phyloP scores from a whole-genome alignment of 2,329 filamentous ascomycete species.

The Arthroderma sp. region DNA sequence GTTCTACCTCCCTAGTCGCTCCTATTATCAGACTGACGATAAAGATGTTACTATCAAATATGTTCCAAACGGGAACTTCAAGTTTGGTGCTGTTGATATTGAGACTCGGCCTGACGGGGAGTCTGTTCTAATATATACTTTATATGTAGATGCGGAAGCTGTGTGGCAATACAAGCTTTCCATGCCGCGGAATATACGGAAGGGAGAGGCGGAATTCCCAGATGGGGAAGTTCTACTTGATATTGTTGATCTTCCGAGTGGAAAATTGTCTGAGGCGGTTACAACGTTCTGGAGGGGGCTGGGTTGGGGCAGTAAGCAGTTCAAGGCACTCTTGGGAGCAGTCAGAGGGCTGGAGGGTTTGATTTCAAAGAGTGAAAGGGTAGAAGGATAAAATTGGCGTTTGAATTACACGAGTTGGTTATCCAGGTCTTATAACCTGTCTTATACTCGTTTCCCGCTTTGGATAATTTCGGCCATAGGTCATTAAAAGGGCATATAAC shows the following conservation, averaged over 20 bases:
- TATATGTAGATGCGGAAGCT: constrained; percentile 72
- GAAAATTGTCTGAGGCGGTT: not conserved
- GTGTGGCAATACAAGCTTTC: constrained; percentile 50
- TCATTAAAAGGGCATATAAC: not conserved
- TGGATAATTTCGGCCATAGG: not conserved
- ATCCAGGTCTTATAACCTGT: not conserved
- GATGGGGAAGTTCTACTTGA: constrained; percentile 27
- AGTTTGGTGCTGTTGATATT: constrained; percentile 76
- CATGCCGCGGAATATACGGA: constrained; percentile 22
- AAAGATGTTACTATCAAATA: constrained; percentile 78
- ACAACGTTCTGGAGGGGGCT: not conserved
- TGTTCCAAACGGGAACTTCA: constrained; percentile 70
- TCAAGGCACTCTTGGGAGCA: not conserved
- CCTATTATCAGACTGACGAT: constrained; percentile 68
- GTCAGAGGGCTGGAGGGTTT: not conserved
- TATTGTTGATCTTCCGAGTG: constrained; percentile 9
- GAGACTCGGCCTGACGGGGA: constrained; percentile 43
- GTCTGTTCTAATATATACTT: constrained; percentile 63
- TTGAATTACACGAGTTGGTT: not conserved
- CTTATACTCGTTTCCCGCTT: not conserved
- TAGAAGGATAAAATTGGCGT: not conserved
- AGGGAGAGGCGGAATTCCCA: constrained; percentile 14
- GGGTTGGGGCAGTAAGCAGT: not conserved
- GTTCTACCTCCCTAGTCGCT: constrained; percentile 78
- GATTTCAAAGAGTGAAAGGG: not conserved